These are phyloP conservation scores for Aspergillus brunneoviolaceus DNA, from an alignment of 2,329 filamentous ascomycete species.

Conservation along the genomic window DNA sequence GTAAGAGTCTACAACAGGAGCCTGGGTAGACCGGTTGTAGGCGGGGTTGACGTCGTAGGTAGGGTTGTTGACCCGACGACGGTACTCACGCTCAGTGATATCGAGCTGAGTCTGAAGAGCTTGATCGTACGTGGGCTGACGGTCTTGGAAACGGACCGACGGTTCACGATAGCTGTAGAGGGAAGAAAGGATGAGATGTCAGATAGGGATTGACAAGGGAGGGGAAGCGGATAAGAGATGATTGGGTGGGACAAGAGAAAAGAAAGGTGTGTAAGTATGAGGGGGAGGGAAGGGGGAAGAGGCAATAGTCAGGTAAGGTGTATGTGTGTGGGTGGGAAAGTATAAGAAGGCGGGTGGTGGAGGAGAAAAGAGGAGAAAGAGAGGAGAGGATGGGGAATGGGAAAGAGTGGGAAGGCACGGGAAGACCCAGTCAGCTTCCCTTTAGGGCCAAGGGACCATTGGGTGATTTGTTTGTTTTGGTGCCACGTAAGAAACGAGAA, in stretches of 20 bases:
- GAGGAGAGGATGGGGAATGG: slow-evolving; percentile 1
- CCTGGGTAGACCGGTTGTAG: slow-evolving; percentile 20
- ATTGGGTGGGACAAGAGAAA: slow-evolving; percentile 13
- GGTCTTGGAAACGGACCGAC: slow-evolving; percentile 50
- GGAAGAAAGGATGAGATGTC: slow-evolving; percentile 26
- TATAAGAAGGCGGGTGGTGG: slow-evolving; percentile 8
- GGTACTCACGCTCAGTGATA: slow-evolving; percentile 62
- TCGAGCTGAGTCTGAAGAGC: slow-evolving; percentile 51
- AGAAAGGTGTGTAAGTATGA: background rate
- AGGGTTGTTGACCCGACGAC: slow-evolving; percentile 57
- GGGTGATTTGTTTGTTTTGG: slow-evolving; percentile 21
- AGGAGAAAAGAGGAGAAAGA: slow-evolving; percentile 1
- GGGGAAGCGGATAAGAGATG: slow-evolving; percentile 6
- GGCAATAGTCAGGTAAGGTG: background rate
- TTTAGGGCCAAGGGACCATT: background rate
- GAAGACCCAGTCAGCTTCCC: background rate
- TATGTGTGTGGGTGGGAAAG: slow-evolving; percentile 13
- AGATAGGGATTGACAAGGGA: slow-evolving; percentile 3
- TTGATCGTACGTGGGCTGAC: slow-evolving; percentile 41
- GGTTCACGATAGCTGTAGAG: slow-evolving; percentile 56
- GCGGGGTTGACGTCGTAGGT: slow-evolving; percentile 49
- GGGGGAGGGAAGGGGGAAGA: slow-evolving; percentile 7
- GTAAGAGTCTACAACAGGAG: slow-evolving; percentile 18
- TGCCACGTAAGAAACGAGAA: slow-evolving; percentile 22
- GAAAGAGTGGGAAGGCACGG: background rate